A percentile compares a stretch with the other conserved stretches of the same genome.
Conservation (phyloP, 768 basidiomycete genomes). For the Mycena alexandri region DNA sequence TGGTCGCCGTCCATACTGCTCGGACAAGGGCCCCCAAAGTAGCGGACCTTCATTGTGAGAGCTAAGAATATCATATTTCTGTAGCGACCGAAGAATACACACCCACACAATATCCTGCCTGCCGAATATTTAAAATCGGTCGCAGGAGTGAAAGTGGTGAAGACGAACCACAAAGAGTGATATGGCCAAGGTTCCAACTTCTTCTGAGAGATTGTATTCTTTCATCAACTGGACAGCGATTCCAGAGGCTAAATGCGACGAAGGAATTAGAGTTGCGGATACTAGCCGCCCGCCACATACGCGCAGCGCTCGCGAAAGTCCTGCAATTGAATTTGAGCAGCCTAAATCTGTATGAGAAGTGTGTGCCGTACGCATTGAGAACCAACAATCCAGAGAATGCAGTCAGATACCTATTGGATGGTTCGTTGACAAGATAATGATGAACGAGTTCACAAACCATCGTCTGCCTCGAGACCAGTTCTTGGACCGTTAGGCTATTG, state of each 20-base stretch:
- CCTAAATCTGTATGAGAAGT: neutral
- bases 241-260: conserved; percentile 53
- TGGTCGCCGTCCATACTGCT: conserved; percentile 70
- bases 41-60: conserved; percentile 46
- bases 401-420: conserved; percentile 54
- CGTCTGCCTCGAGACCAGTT: conserved; percentile 60
- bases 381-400: conserved; percentile 63
- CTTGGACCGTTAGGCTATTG: conserved; percentile 44
- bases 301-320: conserved; percentile 74
- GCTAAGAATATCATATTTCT: neutral
- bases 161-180: conserved; percentile 64
- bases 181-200: conserved; percentile 66
- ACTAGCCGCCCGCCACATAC: conserved; percentile 42
- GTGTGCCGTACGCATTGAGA: conserved; percentile 62
- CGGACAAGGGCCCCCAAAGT: conserved; percentile 59
- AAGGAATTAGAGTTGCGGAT: conserved; percentile 12
- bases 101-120: conserved; percentile 72
- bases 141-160: neutral
- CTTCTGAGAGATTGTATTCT: conserved; percentile 63
- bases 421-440: neutral
- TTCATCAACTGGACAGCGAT: conserved; percentile 58
- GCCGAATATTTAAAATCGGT: neutral
- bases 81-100: conserved; percentile 35
- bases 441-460: conserved; percentile 47
- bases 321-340: conserved; percentile 45